phyloP scores from a whole-genome alignment of 2,329 filamentous ascomycete species.

The Microcyclospora pomicola region DNA sequence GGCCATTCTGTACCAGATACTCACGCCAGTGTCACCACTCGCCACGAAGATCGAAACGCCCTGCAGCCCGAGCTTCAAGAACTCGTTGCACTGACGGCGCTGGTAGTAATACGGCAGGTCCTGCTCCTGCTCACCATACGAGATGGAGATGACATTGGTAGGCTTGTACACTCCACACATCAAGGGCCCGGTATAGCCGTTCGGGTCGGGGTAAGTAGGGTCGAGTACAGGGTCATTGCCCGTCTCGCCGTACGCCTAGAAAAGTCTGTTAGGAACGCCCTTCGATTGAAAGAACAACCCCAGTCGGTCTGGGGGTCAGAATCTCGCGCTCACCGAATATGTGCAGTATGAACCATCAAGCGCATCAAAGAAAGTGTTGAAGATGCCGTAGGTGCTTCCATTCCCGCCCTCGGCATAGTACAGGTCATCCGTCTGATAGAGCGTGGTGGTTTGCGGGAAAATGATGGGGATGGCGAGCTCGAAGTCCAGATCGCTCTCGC shows the following conservation, averaged over 20 bases:
- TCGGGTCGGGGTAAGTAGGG: conserved; percentile 35
- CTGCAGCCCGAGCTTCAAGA: conserved; percentile 37
- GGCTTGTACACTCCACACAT: conserved; percentile 38
- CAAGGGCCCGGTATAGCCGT: conserved; percentile 35
- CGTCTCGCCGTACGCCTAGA: conserved; percentile 20
- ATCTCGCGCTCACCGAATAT: neutral
- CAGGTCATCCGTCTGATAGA: conserved; percentile 34
- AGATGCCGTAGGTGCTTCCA: conserved; percentile 21
- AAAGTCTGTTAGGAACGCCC: conserved; percentile 22
- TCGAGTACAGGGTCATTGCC: conserved; percentile 37
- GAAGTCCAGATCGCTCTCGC: conserved; percentile 38
- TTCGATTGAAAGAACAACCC: conserved; percentile 36
- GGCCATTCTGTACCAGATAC: neutral
- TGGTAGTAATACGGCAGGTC: conserved; percentile 42
- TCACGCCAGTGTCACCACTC: conserved; percentile 34
- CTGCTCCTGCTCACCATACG: conserved; percentile 43
- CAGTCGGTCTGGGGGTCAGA: conserved; percentile 23
- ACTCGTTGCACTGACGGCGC: conserved; percentile 32
- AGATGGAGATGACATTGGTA: conserved; percentile 46
- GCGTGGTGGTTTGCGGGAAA: conserved; percentile 36
- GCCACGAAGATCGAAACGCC: conserved; percentile 37
- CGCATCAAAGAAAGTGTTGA: conserved; percentile 35
- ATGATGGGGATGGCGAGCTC: conserved; percentile 37
- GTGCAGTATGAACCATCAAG: neutral
- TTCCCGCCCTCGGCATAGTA: conserved; percentile 21